Percentiles rank a stretch among this genome's conserved stretches.
These are phyloP conservation scores for Coemansia sp. DNA, from an alignment of 371 early-diverging fungal species.

Conservation along the genomic window DNA sequence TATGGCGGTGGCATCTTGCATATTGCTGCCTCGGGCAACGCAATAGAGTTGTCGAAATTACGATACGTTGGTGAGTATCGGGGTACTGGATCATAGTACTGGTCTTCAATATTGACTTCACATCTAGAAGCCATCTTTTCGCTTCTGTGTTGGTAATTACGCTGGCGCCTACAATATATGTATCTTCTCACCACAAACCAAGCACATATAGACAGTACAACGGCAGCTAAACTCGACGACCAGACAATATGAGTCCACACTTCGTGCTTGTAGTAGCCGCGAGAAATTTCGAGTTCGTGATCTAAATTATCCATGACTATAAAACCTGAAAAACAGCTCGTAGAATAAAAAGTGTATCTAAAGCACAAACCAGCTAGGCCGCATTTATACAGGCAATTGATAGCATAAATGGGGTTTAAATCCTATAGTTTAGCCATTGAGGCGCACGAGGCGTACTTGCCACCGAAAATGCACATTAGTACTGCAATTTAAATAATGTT, in stretches of 20 bases:
- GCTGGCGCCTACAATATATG: not conserved
- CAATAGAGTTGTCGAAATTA: not conserved
- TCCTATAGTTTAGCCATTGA: not conserved
- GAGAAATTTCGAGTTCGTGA: not conserved
- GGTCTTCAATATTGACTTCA: not conserved
- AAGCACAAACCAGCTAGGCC: too few species aligned
- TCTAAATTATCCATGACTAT: not conserved
- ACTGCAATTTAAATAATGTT: not conserved
- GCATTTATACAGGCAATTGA: not conserved
- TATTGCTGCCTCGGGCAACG: not conserved
- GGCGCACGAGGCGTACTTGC: not conserved
- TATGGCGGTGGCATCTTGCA: slow-evolving; percentile 7
- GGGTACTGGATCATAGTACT: slow-evolving; percentile 26
- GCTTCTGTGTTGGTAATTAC: not conserved
- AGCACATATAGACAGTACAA: slow-evolving; percentile 1
- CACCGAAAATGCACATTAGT: not conserved
- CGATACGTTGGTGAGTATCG: slow-evolving; percentile 16
- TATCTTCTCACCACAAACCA: not conserved
- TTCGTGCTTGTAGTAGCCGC: slow-evolving; percentile 8
- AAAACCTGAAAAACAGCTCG: too few species aligned
- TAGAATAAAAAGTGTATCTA: too few species aligned
- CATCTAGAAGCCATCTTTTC: not conserved
- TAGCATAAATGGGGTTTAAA: not conserved
- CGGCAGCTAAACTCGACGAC: slow-evolving; percentile 3
- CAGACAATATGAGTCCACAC: slow-evolving; percentile 19